These are phyloP conservation scores for Chrysochromulina tobinii DNA, from an alignment of 78 protist species.

Conservation along the genomic window DNA sequence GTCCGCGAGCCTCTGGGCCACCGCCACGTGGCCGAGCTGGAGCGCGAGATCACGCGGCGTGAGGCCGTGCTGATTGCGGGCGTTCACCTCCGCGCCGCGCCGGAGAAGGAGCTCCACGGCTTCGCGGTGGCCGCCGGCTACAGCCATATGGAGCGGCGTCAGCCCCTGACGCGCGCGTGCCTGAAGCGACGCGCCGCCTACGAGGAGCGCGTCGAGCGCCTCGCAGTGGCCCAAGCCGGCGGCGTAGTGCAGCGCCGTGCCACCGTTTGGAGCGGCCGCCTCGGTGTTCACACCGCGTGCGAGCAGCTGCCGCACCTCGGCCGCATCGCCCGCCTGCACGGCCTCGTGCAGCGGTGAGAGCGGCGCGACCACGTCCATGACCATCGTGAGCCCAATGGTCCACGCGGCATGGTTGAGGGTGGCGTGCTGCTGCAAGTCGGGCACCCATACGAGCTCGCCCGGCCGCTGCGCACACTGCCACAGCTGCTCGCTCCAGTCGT, in stretches of 20 bases:
- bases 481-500: not conserved
- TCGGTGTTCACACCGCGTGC: not conserved
- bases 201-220: not conserved
- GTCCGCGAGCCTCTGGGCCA: too few relatives aligned
- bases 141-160: not conserved
- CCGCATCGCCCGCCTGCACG: not conserved
- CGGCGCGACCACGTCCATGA: not conserved
- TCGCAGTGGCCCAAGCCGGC: not conserved
- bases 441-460: not conserved
- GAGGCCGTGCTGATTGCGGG: not conserved
- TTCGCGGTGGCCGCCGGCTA: not conserved
- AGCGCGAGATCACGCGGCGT: not conserved
- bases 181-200: not conserved
- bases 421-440: conserved; percentile 1
- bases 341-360: not conserved
- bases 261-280: not conserved
- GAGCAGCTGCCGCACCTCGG: not conserved
- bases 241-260: not conserved
- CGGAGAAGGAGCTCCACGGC: not conserved
- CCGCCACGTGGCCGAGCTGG: not conserved
- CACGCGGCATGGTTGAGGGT: not conserved
- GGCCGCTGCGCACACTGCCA: not conserved
- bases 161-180: not conserved
- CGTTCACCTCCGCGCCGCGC: not conserved
- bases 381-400: not conserved